Conservation (phyloP, 129 eudicot genomes). For the Glebionis coronaria region DNA sequence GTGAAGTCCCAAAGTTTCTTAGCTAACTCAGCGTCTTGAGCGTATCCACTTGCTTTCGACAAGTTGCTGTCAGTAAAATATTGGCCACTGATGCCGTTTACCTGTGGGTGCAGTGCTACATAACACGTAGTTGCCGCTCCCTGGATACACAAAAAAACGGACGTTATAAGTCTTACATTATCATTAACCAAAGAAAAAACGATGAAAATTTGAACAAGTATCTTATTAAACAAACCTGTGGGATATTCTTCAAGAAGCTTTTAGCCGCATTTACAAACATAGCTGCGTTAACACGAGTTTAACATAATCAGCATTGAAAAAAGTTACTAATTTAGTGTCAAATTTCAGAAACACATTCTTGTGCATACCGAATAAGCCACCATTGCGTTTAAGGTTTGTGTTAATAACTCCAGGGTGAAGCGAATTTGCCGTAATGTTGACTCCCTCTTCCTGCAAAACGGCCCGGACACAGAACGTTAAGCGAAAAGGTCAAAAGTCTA, state of each 20-base stretch:
- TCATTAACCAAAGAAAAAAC: background rate
- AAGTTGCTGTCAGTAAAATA: constrained; percentile 71
- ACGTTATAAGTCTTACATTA: background rate
- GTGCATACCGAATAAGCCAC: constrained; percentile 32
- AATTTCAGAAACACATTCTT: background rate
- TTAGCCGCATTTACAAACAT: constrained; percentile 26
- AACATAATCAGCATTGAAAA: constrained; percentile 13
- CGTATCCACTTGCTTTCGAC: constrained; percentile 40
- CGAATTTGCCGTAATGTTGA: constrained; percentile 59
- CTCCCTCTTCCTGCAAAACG: constrained; percentile 54
- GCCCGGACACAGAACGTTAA: background rate
- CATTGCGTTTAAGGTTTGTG: constrained; percentile 49
- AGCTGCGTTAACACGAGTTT: constrained; percentile 22
- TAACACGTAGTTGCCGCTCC: constrained; percentile 92
- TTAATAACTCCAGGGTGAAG: constrained; percentile 64
- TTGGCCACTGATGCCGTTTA: constrained; percentile 72
- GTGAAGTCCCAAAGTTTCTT: constrained; percentile 86
- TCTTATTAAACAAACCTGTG: constrained; percentile 45
- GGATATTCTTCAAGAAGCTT: constrained; percentile 53
- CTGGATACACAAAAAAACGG: constrained; percentile 24
- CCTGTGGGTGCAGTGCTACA: constrained; percentile 74
- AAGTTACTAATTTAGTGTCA: background rate
- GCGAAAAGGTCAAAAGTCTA: background rate
- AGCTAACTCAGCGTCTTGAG: constrained; percentile 54
- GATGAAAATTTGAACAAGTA: background rate